Conservation (phyloP, 371 early-diverging fungal species). For the Rhizopus sp. region DNA sequence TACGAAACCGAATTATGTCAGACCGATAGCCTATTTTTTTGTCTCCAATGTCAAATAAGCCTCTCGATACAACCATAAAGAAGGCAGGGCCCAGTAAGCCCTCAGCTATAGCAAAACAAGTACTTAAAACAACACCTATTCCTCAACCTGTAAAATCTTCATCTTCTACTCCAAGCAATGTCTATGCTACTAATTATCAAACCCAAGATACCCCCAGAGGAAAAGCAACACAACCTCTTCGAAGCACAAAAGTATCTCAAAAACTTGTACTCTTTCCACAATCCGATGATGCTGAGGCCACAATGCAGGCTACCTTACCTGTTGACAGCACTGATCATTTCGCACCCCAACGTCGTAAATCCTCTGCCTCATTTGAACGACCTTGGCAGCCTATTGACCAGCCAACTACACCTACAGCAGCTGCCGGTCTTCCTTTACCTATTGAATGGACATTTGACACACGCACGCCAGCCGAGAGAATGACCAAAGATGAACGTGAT, state of each 20-base stretch:
- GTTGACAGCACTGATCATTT: conserved; percentile 8
- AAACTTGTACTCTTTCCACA: conserved; percentile 92
- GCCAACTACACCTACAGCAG: conserved; percentile 17
- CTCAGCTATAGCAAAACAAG: conserved; percentile 45
- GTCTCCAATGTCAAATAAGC: conserved; percentile 17
- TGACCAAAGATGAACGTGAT: conserved; percentile 65
- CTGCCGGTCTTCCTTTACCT: conserved; percentile 37
- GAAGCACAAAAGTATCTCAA: conserved; percentile 90
- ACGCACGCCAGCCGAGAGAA: conserved; percentile 65
- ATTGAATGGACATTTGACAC: conserved; percentile 44
- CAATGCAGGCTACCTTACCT: conserved; percentile 27
- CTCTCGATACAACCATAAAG: conserved; percentile 14
- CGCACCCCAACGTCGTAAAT: conserved; percentile 1
- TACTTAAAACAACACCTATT: conserved; percentile 36
- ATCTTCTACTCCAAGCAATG: conserved; percentile 3
- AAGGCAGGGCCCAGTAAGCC: conserved; percentile 18
- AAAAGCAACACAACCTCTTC: conserved; percentile 58
- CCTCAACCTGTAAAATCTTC: conserved; percentile 31
- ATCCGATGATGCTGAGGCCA: conserved; percentile 31
- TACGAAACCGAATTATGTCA: too few species aligned
- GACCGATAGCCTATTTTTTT: neutral
- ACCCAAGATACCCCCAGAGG: conserved; percentile 11
- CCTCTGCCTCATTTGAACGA: conserved; percentile 10
- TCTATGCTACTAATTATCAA: neutral
- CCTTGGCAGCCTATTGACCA: conserved; percentile 25